Evolutionary conservation across 1,284 basidiomycete genomes (phyloP), one percentile per base, ranked within the genome.

Genomic region (Fomitopsis schrenkii): DNA sequence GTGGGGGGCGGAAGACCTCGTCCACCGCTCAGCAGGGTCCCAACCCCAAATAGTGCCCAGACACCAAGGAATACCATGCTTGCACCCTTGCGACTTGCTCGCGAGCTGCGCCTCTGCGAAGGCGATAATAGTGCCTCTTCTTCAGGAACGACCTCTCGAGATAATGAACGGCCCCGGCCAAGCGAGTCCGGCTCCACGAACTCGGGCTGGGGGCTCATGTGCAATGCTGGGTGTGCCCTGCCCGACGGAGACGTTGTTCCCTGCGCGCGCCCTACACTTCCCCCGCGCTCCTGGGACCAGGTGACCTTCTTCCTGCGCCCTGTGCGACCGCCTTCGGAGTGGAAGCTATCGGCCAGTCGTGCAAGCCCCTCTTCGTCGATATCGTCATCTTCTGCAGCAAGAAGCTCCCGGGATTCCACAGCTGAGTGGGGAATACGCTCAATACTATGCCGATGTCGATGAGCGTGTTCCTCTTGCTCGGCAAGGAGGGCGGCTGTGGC

Each of bases 11-110:
- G 62, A 14, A 72, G 60, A 30, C 70, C 71, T 50, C 69, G 70
- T 44, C 66, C 66, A 28, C 68, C 72, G 3, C 74, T 73, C 2
- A 76, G 71, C 56, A 85, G 69, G 28, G 81, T 76, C 1, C 88
- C 85, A 8, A 93, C 67, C 0, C 90, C 80, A 66, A 92, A 88
- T 59, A 94, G 74, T 8, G 84, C 80, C 77, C 90, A 91, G 7
- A 82, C 78, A 15, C 87, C 82, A 50, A 94, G 75, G 66, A 94
- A 90, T 22, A 93, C 83, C 78, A 94, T 84, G 2, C 83, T 83
- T 17, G 87, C 85, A 44, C 86, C 82, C 60, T 84, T 83, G 58
- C 83, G 80, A 66, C 83, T 86, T 2, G 86, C 83, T 60, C 84
- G 79, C 3, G 89, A 88, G 62, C 77, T 78, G 50, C 76, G 65